phyloP scores from a whole-genome alignment of 345 rosid species.

The Sisymbrium altissimum region DNA sequence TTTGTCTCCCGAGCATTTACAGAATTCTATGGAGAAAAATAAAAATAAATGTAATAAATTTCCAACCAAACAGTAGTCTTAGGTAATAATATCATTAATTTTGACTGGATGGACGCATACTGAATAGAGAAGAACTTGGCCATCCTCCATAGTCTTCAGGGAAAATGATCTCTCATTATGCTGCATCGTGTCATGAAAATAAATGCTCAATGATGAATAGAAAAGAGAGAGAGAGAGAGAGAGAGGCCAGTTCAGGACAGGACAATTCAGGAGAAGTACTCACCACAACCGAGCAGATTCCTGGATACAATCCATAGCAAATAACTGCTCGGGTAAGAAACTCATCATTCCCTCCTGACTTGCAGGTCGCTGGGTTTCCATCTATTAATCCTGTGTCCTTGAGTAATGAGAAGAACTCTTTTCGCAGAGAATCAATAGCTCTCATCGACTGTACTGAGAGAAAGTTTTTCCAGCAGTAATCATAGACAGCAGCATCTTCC shows the following conservation, averaged over 20 bases:
- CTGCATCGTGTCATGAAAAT: slow-evolving; percentile 40
- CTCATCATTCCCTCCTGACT: slow-evolving; percentile 52
- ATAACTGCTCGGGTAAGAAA: slow-evolving; percentile 73
- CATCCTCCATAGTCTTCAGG: slow-evolving; percentile 97
- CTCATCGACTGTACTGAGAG: slow-evolving; percentile 84
- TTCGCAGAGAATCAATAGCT: slow-evolving; percentile 84
- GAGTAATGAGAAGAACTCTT: slow-evolving; percentile 78
- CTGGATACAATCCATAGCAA: slow-evolving; percentile 87
- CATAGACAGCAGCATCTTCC: slow-evolving; percentile 58
- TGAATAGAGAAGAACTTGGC: slow-evolving; percentile 74
- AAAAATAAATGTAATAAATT: neutral
- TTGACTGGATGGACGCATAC: slow-evolving; percentile 43
- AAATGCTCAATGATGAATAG: neutral
- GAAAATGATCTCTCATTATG: slow-evolving; percentile 73
- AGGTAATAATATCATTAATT: neutral
- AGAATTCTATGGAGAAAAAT: slow-evolving; percentile 54
- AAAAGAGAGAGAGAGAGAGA: neutral
- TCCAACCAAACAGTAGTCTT: slow-evolving; percentile 14
- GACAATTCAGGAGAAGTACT: slow-evolving; percentile 29
- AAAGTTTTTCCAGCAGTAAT: slow-evolving; percentile 91
- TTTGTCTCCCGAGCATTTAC: slow-evolving; percentile 69
- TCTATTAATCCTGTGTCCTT: slow-evolving; percentile 69
- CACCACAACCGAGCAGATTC: slow-evolving; percentile 86
- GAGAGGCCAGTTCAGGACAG: slow-evolving; percentile 3
- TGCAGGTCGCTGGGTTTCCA: slow-evolving; percentile 47